These are phyloP conservation scores for Saraca asoca DNA, from an alignment of 331 rosid species.

Conservation along the genomic window DNA sequence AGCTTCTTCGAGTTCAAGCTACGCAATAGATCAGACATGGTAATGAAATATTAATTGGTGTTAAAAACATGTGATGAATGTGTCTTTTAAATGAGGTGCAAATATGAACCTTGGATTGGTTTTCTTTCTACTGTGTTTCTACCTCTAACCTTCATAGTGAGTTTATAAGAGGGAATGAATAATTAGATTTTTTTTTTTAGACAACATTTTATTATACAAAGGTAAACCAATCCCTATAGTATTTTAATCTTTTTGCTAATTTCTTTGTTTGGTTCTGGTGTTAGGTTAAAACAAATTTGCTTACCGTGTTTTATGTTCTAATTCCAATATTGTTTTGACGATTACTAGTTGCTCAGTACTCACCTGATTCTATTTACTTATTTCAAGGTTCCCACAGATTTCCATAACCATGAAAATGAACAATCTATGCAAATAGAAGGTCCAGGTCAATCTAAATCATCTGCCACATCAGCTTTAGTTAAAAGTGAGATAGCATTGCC, in stretches of 20 bases:
- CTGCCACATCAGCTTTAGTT: conserved; percentile 49
- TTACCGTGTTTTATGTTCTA: conserved; percentile 28
- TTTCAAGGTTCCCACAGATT: conserved; percentile 78
- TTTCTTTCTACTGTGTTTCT: conserved; percentile 20
- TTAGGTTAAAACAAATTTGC: conserved; percentile 14
- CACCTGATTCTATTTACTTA: conserved; percentile 49
- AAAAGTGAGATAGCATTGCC: conserved; percentile 63
- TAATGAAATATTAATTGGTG: conserved; percentile 35
- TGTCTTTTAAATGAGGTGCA: conserved; percentile 17
- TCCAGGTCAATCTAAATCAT: conserved; percentile 54
- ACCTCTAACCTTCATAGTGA: background rate
- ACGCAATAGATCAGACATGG: conserved; percentile 59
- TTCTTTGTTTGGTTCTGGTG: conserved; percentile 12
- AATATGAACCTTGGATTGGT: conserved; percentile 3
- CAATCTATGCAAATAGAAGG: conserved; percentile 61
- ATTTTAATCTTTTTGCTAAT: conserved; percentile 9
- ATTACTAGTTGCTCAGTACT: conserved; percentile 33
- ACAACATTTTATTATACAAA: background rate
- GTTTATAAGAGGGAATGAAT: conserved; percentile 23
- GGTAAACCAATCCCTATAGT: conserved; percentile 24
- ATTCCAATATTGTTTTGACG: conserved; percentile 22
- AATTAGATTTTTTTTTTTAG: conserved; percentile 10
- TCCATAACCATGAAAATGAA: conserved; percentile 50
- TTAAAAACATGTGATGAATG: conserved; percentile 6
- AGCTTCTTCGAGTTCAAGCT: conserved; percentile 83